A percentile compares a stretch with the other conserved stretches of the same genome.
phyloP scores from a whole-genome alignment of 176 grass and related monocot genomes.

The Phragmites australis region DNA sequence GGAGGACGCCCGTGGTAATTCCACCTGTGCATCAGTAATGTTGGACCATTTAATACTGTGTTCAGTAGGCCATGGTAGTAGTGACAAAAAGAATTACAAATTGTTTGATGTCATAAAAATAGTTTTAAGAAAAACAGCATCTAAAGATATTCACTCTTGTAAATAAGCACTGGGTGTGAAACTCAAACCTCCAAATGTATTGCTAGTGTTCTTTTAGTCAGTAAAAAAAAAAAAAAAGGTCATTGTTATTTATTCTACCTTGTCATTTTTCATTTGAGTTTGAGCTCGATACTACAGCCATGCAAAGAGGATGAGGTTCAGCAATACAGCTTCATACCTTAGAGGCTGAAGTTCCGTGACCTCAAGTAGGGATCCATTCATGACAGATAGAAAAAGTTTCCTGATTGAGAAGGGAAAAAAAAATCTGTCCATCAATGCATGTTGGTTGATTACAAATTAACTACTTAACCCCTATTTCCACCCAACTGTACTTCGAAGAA shows the following conservation, averaged over 20 bases:
- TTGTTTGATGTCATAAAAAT: background rate
- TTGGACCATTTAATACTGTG: conserved; percentile 10
- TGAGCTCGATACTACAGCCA: conserved; percentile 31
- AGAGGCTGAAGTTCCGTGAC: conserved; percentile 84
- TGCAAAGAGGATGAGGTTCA: conserved; percentile 25
- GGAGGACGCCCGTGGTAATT: conserved; percentile 76
- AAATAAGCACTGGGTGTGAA: background rate
- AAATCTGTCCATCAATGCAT: conserved; percentile 31
- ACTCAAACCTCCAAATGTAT: conserved; percentile 1
- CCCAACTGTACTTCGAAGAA: background rate
- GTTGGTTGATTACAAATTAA: conserved; percentile 12
- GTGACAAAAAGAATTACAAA: conserved; percentile 16
- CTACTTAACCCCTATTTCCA: background rate
- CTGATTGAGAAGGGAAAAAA: conserved; percentile 54
- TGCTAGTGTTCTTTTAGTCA: background rate
- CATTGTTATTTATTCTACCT: conserved; percentile 12
- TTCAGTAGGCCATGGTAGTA: background rate
- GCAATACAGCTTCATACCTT: conserved; percentile 49
- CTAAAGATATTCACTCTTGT: conserved; percentile 7
- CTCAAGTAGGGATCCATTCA: conserved; percentile 71
- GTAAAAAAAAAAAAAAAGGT: conserved; percentile 2
- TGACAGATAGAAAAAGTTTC: conserved; percentile 73
- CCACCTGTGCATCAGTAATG: conserved; percentile 59
- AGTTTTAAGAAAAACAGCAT: conserved; percentile 15
- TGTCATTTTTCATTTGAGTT: conserved; percentile 24